Evolutionary conservation across 345 rosid species (phyloP).

Genomic region (Zanthoxylum bungeanum): DNA sequence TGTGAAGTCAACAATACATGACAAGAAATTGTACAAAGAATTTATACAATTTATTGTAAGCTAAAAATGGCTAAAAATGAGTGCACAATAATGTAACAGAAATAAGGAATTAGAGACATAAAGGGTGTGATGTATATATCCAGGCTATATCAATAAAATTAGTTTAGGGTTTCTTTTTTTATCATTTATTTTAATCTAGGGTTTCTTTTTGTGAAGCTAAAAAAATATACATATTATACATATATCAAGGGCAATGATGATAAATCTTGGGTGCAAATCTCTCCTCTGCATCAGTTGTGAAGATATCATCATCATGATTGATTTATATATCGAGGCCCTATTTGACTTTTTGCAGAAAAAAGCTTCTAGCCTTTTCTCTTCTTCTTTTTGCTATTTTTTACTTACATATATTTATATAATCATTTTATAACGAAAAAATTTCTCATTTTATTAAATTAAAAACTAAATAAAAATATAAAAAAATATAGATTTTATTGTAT

Average conservation of each 20-base stretch:
- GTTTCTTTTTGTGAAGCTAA: conserved; percentile 33
- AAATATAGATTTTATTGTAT: too few species aligned
- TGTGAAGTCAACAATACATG: conserved; percentile 32
- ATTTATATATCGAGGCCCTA: conserved; percentile 40
- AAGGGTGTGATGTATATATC: conserved; percentile 14
- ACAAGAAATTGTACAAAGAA: conserved; percentile 24
- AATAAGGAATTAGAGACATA: neutral
- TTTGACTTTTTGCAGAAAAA: conserved; percentile 62
- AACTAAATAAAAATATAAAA: too few species aligned
- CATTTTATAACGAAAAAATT: too few species aligned
- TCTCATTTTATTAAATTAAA: too few species aligned
- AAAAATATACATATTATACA: conserved; percentile 16
- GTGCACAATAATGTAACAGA: conserved; percentile 29
- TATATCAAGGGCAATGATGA: conserved; percentile 67
- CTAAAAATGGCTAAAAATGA: conserved; percentile 12
- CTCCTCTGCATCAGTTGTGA: conserved; percentile 60
- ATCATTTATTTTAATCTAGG: neutral
- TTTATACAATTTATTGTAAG: neutral
- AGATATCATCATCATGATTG: conserved; percentile 67
- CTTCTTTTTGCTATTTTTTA: conserved; percentile 16
- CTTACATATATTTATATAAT: neutral
- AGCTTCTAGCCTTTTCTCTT: conserved; percentile 48
- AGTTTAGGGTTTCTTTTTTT: conserved; percentile 12
- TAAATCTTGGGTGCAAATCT: conserved; percentile 89
- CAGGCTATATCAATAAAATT: conserved; percentile 10